Evolutionary conservation across 345 rosid species (phyloP).

Genomic region (Salix koriyanagi): DNA sequence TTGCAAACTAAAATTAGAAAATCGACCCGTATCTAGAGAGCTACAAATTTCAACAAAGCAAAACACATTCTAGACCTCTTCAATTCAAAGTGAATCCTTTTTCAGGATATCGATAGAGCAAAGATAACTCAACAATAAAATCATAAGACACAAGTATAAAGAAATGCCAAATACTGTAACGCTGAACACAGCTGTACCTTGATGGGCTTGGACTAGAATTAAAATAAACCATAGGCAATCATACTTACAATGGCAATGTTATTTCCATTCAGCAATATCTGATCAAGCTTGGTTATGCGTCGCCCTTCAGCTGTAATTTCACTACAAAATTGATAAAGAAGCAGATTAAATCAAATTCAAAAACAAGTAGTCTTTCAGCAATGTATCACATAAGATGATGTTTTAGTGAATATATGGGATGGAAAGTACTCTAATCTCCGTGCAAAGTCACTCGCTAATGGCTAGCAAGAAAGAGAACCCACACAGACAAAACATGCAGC

Average conservation of each 20-base stretch:
- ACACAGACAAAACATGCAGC: background rate
- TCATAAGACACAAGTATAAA: background rate
- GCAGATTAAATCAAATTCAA: background rate
- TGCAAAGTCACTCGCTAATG: background rate
- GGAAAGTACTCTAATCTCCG: background rate
- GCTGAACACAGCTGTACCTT: background rate
- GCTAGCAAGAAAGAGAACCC: background rate
- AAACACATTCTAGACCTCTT: background rate
- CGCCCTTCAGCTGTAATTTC: slow-evolving; percentile 91
- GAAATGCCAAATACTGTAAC: background rate
- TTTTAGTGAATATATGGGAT: background rate
- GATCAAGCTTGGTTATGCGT: slow-evolving; percentile 90
- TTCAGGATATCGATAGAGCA: background rate
- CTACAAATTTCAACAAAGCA: background rate
- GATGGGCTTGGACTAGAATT: background rate
- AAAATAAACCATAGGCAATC: background rate
- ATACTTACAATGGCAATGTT: slow-evolving; percentile 86
- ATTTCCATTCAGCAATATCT: slow-evolving; percentile 90
- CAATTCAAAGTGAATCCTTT: background rate
- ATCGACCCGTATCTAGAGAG: background rate
- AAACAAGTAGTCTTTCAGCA: background rate
- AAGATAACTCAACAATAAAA: background rate
- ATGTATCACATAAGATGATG: background rate
- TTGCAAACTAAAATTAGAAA: slow-evolving; percentile 13
- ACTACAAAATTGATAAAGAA: slow-evolving; percentile 33